Conservation (phyloP, 805 yeast species). For the Candida patagonica region DNA sequence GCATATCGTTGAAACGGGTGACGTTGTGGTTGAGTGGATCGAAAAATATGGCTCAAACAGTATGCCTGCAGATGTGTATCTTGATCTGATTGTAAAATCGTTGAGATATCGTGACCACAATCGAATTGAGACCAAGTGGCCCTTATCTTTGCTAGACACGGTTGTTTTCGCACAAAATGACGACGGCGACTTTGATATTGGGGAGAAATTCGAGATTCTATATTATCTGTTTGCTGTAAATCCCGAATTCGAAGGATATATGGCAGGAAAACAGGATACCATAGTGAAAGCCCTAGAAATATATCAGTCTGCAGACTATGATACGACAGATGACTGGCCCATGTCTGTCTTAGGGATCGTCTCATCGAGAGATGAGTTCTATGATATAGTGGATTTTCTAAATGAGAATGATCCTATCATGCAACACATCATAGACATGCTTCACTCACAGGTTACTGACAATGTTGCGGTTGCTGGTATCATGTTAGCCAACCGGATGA, state of each 20-base stretch:
- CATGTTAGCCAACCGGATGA: constrained; percentile 12
- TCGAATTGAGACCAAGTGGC: neutral
- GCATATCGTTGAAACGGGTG: neutral
- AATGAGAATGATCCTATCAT: neutral
- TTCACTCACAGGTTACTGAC: too few species aligned
- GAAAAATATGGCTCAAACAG: too few species aligned
- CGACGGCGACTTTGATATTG: neutral
- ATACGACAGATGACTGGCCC: neutral
- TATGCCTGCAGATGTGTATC: neutral
- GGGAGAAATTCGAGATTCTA: neutral
- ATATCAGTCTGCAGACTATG: too few species aligned
- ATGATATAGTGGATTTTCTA: neutral
- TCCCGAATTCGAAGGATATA: neutral
- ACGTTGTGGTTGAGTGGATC: neutral
- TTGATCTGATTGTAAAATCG: neutral
- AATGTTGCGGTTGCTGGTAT: constrained; percentile 4
- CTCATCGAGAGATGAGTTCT: constrained; percentile 6
- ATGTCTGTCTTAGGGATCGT: constrained; percentile 5
- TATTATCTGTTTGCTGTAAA: neutral
- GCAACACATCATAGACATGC: neutral
- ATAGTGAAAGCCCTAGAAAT: neutral
- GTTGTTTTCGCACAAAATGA: neutral
- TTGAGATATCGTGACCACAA: neutral
- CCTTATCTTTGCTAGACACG: neutral
- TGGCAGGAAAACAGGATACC: neutral